Evolutionary conservation across 805 yeast genomes (phyloP).

Genomic region (Hemisphaericaspora nanyangensis): DNA sequence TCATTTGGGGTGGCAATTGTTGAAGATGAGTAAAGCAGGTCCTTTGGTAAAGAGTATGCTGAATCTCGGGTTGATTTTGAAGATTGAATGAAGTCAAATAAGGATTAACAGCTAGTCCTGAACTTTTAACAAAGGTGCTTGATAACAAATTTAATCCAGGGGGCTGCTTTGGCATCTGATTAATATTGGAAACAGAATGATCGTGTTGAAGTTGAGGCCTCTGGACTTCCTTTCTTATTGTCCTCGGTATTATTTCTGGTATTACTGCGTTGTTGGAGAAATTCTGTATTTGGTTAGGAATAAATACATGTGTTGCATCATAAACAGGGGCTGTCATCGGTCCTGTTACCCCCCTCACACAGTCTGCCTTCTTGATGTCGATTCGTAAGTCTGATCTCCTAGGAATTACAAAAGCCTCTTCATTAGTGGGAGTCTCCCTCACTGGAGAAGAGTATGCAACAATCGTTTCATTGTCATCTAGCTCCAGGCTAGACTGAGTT

Average conservation of each 20-base stretch:
- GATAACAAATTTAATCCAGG: background rate
- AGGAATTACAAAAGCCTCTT: constrained; percentile 12
- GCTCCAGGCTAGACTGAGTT: constrained; percentile 7
- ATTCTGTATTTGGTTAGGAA: background rate
- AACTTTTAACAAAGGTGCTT: too few relatives aligned
- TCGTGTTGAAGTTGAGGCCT: constrained; percentile 7
- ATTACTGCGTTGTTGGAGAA: background rate
- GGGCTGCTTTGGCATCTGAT: background rate
- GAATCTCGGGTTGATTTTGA: too few relatives aligned
- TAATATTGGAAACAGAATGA: constrained; percentile 4
- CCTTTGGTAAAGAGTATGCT: too few relatives aligned
- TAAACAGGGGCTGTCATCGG: constrained; percentile 34
- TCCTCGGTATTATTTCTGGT: background rate
- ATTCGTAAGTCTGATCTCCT: constrained; percentile 5
- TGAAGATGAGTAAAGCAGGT: too few relatives aligned
- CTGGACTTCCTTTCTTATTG: background rate
- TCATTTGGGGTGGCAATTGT: too few relatives aligned
- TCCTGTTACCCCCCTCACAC: constrained; percentile 12
- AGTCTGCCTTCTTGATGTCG: constrained; percentile 8
- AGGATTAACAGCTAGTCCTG: too few relatives aligned
- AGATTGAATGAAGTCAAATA: too few relatives aligned
- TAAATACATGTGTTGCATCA: background rate
- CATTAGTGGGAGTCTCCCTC: constrained; percentile 16
- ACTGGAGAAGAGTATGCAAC: constrained; percentile 39
- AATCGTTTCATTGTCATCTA: constrained; percentile 39